Conservation (phyloP, 2,329 filamentous ascomycete species). For the Hawksworthiomyces lignivorus region DNA sequence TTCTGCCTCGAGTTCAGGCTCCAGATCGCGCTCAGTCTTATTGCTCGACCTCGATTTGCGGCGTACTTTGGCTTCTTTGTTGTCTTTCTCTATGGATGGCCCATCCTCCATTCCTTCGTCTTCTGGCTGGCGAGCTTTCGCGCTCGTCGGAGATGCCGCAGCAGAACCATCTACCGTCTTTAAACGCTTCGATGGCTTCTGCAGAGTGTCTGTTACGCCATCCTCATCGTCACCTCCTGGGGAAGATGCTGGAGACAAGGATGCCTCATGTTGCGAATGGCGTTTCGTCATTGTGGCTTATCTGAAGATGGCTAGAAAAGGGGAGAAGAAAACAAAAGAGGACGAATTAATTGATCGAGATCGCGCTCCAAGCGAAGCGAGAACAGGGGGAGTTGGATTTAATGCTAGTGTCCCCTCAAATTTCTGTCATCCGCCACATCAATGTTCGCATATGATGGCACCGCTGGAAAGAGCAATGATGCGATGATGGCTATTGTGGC, state of each 20-base stretch:
- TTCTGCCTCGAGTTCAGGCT: neutral
- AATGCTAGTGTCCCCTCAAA: too few relatives aligned
- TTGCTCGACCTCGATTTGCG: neutral
- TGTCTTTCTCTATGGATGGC: neutral
- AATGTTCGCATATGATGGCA: too few relatives aligned
- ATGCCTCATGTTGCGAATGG: conserved; percentile 33
- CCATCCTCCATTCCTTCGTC: conserved; percentile 7
- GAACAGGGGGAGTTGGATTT: too few relatives aligned
- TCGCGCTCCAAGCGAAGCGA: too few relatives aligned
- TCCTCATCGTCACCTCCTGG: conserved; percentile 41
- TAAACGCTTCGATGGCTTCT: conserved; percentile 38
- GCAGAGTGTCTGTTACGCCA: conserved; percentile 32
- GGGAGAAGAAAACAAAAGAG: neutral
- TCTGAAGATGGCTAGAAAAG: neutral
- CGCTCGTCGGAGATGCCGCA: conserved; percentile 36
- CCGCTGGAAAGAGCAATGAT: neutral
- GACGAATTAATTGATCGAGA: neutral
- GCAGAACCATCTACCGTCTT: conserved; percentile 37
- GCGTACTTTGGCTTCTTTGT: neutral
- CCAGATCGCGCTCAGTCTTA: neutral
- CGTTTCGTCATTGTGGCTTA: conserved; percentile 16
- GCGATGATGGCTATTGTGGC: too few relatives aligned
- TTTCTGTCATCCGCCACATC: too few relatives aligned
- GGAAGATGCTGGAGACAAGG: conserved; percentile 39
- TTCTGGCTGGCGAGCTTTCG: conserved; percentile 8